Evolutionary conservation across 2,329 filamentous ascomycete species (phyloP), one percentile per base, ranked within the genome.

Genomic region (Ophiostoma piceae): DNA sequence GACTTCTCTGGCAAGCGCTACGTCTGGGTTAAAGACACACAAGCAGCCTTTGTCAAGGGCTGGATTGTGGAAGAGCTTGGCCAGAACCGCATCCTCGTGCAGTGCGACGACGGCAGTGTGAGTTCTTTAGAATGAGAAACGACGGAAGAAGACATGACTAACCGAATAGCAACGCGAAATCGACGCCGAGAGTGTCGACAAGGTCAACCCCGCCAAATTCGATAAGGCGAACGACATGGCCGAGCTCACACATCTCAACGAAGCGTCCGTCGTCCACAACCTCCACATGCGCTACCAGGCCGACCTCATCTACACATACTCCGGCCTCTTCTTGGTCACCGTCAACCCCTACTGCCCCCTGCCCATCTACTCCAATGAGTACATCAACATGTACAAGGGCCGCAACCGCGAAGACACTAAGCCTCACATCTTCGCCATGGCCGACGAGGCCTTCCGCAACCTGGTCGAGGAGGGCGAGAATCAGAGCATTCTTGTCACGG

Each of bases 171-270:
- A 97, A 87, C 90, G 92, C 74, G 91, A 96, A 77, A 90, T 95
- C 67, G 90, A 94, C 74, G 82, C 87, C 68, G 94, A 98, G 75
- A 90, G 88, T 75, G 93, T 97, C 74, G 96, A 99, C 84, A 98
- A 97, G 81, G 96, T 99, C 82, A 99, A 99, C 80, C 95, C 95
- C 66, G 94, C 94, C 76, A 99, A 99, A 79, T 99, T 99, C 81
- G 95, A 99, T 85, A 99, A 97, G 81, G 94, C 94, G 73, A 93
- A 96, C 81, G 96, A 99, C 79, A 99, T 99, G 95, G 95, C 96
- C 32, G 95, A 99, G 79, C 85, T 99, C 77, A 99, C 95, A 6
- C 95, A 99, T 79, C 83, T 99, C 73, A 99, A 99, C 80, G 95
- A 99, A 81, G 92, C 94, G 29, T 98, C 95, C 0, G 95, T 99